Evolutionary conservation across 352 stramenopile genomes (phyloP), one percentile per base, ranked within the genome.

Genomic region (Pythium folliculosum): DNA sequence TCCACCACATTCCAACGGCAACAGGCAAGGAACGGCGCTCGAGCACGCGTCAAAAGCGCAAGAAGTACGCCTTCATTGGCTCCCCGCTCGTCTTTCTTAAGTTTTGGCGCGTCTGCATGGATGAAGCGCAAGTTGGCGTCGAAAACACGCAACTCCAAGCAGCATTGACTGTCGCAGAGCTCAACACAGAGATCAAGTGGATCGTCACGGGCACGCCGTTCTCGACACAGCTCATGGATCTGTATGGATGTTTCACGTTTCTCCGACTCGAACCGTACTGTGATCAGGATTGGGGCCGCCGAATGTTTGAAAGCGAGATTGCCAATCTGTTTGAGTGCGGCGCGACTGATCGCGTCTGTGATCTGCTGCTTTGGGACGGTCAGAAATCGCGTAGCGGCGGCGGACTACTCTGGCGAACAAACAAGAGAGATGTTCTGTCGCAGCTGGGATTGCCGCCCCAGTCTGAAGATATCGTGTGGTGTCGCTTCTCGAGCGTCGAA

Each of bases 71-170:
- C 3, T 86, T 97, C 43, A 71, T 97, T 23, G 81, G 85, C 0
- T 97, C 91, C n/a, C 94, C 94, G 19, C 74, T 98, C 4, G 78
- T 87, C 6, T 81, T 81, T 40, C 85, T 98, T 44, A 70, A 77
- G 13, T 98, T 92, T 63, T 97, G 91, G 88, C 81, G 94, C 16
- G 77, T 98, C 14, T 96, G 82, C 54, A 91, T 98, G 65, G 94
- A 98, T 62, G 95, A 98, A 83, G 94, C 94, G 2, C 95, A 98
- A 72, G 76, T 96, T 14, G 81, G 82, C 13, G 88, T 98, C 1
- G 89, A 98, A 69, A 90, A 87, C 53, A 78, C 76, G 1, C 76
- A 78, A n/a, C 68, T 90, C 7, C 69, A 87, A 56, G 86, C 90
- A 9, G 91, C 94, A 19, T 65, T 92, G 54, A 97, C 96, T 56